phyloP scores from a whole-genome alignment of 2,329 filamentous ascomycete genomes.

The Stenocarpella maydis region DNA sequence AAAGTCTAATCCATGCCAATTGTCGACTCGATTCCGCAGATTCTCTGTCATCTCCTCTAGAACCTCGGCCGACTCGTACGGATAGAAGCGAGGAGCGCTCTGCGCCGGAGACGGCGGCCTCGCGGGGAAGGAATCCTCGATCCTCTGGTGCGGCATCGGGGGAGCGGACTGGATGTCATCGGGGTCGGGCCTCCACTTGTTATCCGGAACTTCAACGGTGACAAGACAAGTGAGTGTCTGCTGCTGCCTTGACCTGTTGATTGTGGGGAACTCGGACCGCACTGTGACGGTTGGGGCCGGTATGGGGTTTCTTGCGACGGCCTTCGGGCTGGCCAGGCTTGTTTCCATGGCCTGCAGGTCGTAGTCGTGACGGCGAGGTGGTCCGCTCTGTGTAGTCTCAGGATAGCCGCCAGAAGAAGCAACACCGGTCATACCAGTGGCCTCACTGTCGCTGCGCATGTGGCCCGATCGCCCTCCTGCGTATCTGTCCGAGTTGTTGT shows the following conservation, averaged over 20 bases:
- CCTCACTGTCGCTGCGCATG: conserved; percentile 79
- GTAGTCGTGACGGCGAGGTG: conserved; percentile 82
- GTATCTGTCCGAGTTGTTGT: conserved; percentile 56
- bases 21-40: conserved; percentile 87
- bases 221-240: conserved; percentile 94
- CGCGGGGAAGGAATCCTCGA: conserved; percentile 60
- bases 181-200: conserved; percentile 86
- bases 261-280: conserved; percentile 94
- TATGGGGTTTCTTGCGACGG: conserved; percentile 82
- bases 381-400: conserved; percentile 75
- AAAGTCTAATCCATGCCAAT: conserved; percentile 97
- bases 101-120: conserved; percentile 67
- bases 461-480: conserved; percentile 59
- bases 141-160: conserved; percentile 53
- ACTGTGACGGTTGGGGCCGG: conserved; percentile 92
- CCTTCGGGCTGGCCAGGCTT: conserved; percentile 76
- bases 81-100: conserved; percentile 67
- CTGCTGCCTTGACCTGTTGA: conserved; percentile 90
- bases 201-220: conserved; percentile 92
- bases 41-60: conserved; percentile 88
- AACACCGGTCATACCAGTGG: conserved; percentile 74
- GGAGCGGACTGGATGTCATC: conserved; percentile 75
- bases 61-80: conserved; percentile 78
- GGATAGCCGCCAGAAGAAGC: conserved; percentile 82
- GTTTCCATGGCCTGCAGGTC: conserved; percentile 97